phyloP scores from a whole-genome alignment of 2,329 filamentous ascomycete genomes.

The Verruconis gallopava region DNA sequence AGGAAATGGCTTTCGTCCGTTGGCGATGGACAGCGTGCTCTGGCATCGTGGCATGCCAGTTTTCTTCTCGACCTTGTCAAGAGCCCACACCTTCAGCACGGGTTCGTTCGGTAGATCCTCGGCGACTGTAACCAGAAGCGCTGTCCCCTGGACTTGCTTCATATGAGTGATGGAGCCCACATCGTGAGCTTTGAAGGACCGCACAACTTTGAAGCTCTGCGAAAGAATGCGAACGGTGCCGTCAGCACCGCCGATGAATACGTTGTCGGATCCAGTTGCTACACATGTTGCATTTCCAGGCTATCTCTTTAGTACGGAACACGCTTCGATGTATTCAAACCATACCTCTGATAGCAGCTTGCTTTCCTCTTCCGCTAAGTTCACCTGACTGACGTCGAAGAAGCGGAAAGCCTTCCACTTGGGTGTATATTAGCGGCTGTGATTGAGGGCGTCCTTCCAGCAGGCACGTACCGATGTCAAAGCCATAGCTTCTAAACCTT shows the following conservation, averaged over 20 bases:
- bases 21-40: conserved; percentile 74
- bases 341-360: conserved; percentile 68
- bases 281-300: conserved; percentile 63
- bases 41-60: conserved; percentile 79
- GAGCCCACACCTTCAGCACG: conserved; percentile 89
- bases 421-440: too few relatives aligned
- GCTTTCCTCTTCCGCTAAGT: conserved; percentile 65
- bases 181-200: conserved; percentile 79
- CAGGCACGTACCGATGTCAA: conserved; percentile 3
- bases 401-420: conserved; percentile 99
- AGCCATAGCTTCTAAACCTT: not conserved
- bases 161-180: conserved; percentile 73
- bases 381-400: conserved; percentile 85
- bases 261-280: conserved; percentile 73
- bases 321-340: conserved; percentile 3
- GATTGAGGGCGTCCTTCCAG: too few relatives aligned
- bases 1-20: conserved; percentile 87
- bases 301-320: conserved; percentile 17
- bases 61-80: conserved; percentile 91
- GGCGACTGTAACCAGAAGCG: conserved; percentile 70
- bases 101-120: conserved; percentile 85
- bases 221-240: conserved; percentile 81
- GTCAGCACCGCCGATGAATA: conserved; percentile 79
- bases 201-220: conserved; percentile 71
- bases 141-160: conserved; percentile 79